Evolutionary conservation across 176 grass and related monocot genomes (phyloP).

Genomic region (Phoenix dactylifera): DNA sequence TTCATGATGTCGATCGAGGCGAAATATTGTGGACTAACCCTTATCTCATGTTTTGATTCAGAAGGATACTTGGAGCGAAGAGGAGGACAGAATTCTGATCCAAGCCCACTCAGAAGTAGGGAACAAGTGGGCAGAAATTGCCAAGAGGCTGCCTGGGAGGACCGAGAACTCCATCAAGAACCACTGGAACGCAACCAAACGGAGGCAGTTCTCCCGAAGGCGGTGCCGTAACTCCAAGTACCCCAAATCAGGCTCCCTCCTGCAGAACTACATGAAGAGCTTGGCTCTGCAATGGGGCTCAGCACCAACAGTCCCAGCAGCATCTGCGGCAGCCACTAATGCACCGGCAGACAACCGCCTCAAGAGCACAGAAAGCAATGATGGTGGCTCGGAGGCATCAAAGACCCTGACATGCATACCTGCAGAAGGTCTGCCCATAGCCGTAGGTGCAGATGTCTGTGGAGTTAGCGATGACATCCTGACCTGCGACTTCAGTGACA

Average conservation of each 20-base stretch:
- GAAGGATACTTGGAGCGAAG: conserved; percentile 91
- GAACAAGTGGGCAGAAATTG: conserved; percentile 97
- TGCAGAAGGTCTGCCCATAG: background rate
- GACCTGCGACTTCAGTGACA: conserved; percentile 34
- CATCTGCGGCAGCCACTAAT: background rate
- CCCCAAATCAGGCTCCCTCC: conserved; percentile 41
- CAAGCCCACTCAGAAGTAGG: conserved; percentile 73
- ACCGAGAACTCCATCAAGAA: conserved; percentile 98
- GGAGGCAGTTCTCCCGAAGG: conserved; percentile 54
- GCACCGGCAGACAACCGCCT: too few relatives aligned
- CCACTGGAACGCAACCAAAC: conserved; percentile 91
- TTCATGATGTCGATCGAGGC: too few relatives aligned
- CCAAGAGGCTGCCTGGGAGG: conserved; percentile 72
- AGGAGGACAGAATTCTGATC: conserved; percentile 85
- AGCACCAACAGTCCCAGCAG: conserved; percentile 14
- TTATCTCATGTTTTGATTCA: conserved; percentile 30
- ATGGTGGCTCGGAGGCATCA: background rate
- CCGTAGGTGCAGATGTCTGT: background rate
- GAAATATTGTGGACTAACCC: too few relatives aligned
- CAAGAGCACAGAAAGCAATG: background rate
- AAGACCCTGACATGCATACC: background rate
- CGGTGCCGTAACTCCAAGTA: conserved; percentile 39
- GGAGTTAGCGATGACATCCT: conserved; percentile 20
- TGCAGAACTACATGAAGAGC: conserved; percentile 81
- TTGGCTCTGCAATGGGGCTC: conserved; percentile 26